These are phyloP conservation scores for Notholithocarpus densiflorus DNA, from an alignment of 306 rosid species.

Conservation along the genomic window DNA sequence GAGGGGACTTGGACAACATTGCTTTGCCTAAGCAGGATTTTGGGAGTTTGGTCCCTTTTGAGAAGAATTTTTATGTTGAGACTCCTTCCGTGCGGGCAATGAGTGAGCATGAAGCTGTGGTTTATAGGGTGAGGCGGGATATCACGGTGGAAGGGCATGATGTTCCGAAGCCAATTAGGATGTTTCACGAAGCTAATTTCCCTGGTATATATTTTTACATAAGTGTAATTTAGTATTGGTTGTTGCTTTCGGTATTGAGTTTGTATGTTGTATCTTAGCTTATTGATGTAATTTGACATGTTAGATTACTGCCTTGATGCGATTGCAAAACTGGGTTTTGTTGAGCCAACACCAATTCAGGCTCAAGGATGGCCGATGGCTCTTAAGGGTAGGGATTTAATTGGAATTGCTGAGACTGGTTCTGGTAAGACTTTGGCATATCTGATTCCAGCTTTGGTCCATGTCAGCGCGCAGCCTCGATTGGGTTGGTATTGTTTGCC, in stretches of 20 bases:
- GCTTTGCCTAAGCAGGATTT: constrained; percentile 79
- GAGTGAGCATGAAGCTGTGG: constrained; percentile 67
- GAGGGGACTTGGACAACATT: constrained; percentile 71
- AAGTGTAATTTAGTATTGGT: not conserved
- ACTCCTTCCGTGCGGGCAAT: constrained; percentile 55
- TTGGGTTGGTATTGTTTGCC: constrained; percentile 48
- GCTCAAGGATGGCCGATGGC: constrained; percentile 99
- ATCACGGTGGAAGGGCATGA: constrained; percentile 87
- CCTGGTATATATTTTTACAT: constrained; percentile 58
- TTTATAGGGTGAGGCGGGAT: constrained; percentile 58
- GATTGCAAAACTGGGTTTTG: constrained; percentile 86
- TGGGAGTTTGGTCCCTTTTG: constrained; percentile 75
- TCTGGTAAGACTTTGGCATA: constrained; percentile 94
- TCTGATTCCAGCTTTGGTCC: constrained; percentile 84
- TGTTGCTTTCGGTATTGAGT: not conserved
- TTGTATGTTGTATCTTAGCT: not conserved
- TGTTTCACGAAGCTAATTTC: constrained; percentile 71
- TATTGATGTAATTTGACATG: constrained; percentile 21
- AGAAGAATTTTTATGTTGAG: constrained; percentile 78
- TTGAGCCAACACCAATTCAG: constrained; percentile 94
- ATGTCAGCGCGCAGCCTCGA: constrained; percentile 88
- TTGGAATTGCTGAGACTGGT: constrained; percentile 99
- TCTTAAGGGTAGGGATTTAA: constrained; percentile 84
- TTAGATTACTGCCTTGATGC: constrained; percentile 80
- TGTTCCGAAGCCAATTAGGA: constrained; percentile 68